Conservation (phyloP, 306 rosid species). For the Inga leiocalycina region DNA sequence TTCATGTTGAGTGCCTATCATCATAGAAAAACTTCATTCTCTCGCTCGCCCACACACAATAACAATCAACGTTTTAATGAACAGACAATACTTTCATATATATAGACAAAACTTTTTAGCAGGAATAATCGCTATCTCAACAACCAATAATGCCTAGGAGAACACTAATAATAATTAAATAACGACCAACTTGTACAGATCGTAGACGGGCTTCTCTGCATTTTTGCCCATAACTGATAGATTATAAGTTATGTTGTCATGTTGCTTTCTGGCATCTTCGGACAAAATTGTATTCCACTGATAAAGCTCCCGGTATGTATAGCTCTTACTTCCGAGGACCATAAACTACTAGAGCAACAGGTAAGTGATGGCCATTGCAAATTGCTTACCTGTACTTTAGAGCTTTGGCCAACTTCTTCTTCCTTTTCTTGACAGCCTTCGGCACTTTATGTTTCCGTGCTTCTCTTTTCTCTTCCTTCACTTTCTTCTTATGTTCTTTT, state of each 20-base stretch:
- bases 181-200: background rate
- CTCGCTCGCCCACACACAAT: too few species aligned
- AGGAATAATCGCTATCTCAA: background rate
- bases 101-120: background rate
- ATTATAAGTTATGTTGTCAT: background rate
- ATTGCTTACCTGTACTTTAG: constrained; percentile 55
- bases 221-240: background rate
- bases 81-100: background rate
- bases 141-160: background rate
- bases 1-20: background rate
- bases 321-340: background rate
- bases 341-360: background rate
- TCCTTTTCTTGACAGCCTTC: constrained; percentile 79
- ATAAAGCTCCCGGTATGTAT: background rate
- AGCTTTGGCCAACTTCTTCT: constrained; percentile 76
- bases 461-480: constrained; percentile 89
- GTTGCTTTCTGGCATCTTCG: constrained; percentile 21
- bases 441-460: constrained; percentile 77
- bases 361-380: constrained; percentile 5
- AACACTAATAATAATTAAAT: background rate
- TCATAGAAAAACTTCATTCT: background rate
- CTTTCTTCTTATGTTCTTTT: constrained; percentile 86
- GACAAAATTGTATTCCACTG: constrained; percentile 10
- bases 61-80: background rate
- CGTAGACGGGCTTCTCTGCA: background rate